These are phyloP conservation scores for Dunaliella primolecta DNA, from an alignment of 139 green algal genomes.

Conservation along the genomic window DNA sequence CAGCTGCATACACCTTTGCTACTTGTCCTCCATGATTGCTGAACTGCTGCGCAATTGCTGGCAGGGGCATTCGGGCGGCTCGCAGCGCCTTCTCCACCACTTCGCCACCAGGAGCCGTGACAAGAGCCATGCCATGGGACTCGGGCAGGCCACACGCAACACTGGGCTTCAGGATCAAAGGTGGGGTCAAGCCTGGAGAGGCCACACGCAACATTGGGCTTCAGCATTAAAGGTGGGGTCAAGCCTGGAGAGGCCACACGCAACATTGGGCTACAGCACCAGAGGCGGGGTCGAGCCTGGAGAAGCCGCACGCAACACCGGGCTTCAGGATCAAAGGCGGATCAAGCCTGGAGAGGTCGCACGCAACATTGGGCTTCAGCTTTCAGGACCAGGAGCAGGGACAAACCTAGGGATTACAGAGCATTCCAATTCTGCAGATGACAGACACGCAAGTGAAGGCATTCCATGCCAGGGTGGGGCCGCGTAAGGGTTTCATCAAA, in stretches of 20 bases:
- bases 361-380: constrained; percentile 55
- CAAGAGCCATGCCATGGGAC: constrained; percentile 71
- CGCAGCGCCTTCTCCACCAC: constrained; percentile 22
- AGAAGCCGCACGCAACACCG: constrained; percentile 2
- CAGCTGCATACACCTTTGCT: constrained; percentile 77
- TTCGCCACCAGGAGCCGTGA: constrained; percentile 37
- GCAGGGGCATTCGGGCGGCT: constrained; percentile 35
- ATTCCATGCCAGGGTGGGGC: no score
- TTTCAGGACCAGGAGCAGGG: constrained; percentile 64
- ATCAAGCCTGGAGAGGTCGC: constrained; percentile 26
- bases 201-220: constrained; percentile 39
- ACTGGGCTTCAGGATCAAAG: constrained; percentile 69
- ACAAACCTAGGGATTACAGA: constrained; percentile 34
- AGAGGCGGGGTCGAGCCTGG: constrained; percentile 48
- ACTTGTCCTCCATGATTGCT: constrained; percentile 71
- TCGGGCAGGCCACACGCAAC: constrained; percentile 67
- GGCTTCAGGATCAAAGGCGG: constrained; percentile 74
- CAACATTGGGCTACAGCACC: constrained; percentile 66
- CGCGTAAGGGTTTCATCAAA: no score
- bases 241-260: constrained; percentile 25
- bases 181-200: constrained; percentile 39
- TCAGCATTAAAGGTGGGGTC: constrained; percentile 64
- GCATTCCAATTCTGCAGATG: no score
- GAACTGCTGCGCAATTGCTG: constrained; percentile 74
- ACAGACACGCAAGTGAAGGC: no score